phyloP scores from a whole-genome alignment of 208 protist species.

The Sergeia podlipaevii region DNA sequence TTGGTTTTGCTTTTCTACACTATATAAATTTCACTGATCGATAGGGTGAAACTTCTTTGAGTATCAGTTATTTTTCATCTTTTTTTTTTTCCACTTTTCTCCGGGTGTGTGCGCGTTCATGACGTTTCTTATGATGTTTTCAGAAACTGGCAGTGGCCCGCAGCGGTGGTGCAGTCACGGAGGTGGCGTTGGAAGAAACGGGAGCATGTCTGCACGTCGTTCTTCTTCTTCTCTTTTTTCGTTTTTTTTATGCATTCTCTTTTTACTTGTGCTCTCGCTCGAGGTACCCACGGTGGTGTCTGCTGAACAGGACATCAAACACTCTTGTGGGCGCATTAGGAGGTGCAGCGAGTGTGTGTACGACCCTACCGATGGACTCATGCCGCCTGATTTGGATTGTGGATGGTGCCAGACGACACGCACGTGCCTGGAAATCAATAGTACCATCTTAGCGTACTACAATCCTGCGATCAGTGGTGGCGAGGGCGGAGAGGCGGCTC shows the following conservation, averaged over 20 bases:
- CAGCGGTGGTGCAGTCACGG: conserved; percentile 4
- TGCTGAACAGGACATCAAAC: not conserved
- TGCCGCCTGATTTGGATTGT: conserved; percentile 32
- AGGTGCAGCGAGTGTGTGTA: conserved; percentile 57
- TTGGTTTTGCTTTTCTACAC: no score
- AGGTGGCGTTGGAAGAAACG: conserved; percentile 3
- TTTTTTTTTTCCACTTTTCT: not conserved
- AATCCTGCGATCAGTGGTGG: not conserved
- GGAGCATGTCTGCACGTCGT: not conserved
- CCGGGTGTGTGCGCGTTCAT: not conserved
- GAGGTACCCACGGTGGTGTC: not conserved
- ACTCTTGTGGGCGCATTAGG: conserved; percentile 27
- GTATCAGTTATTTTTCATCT: conserved; percentile 12
- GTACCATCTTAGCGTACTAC: conserved; percentile 16
- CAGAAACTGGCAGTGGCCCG: conserved; percentile 3
- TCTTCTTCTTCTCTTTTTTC: conserved; percentile 1
- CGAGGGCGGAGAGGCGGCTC: not conserved
- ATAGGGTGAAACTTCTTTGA: no score
- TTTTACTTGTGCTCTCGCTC: not conserved
- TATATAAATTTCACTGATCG: no score
- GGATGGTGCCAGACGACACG: conserved; percentile 40
- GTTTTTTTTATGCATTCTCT: conserved; percentile 8
- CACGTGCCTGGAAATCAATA: conserved; percentile 36
- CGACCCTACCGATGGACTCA: conserved; percentile 43
- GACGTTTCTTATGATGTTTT: not conserved